Percentiles rank a stretch among this genome's conserved stretches.
Evolutionary conservation across 139 green algal species (phyloP).

Genomic region (Pleodorina starrii): DNA sequence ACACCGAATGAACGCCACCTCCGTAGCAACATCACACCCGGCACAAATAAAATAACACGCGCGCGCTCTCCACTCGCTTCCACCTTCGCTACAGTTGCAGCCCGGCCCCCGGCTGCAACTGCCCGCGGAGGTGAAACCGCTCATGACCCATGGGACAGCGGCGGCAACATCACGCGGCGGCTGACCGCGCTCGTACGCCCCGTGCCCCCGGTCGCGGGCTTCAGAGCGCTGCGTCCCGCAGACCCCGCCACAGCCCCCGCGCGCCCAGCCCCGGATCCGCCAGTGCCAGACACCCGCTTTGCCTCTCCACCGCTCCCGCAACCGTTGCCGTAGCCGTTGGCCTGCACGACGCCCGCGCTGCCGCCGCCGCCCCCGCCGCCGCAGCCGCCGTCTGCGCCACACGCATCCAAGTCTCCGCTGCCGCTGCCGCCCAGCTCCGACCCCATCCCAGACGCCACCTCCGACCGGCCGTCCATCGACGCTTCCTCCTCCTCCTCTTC

Average conservation of each 20-base stretch:
- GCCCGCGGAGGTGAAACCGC: no score
- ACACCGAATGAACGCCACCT: no score
- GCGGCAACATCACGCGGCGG: constrained; percentile 1
- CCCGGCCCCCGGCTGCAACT: no score
- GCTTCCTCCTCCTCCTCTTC: background rate
- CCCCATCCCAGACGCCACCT: background rate
- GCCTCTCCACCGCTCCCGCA: no score
- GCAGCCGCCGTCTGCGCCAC: background rate
- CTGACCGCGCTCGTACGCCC: background rate
- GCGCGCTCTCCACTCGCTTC: no score
- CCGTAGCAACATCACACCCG: no score
- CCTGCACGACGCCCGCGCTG: background rate
- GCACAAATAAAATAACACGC: no score
- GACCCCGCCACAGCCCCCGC: no score
- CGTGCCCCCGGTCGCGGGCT: background rate
- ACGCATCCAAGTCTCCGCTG: background rate
- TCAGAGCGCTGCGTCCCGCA: no score
- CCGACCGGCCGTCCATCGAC: background rate
- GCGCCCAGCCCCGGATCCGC: background rate
- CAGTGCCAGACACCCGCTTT: no score
- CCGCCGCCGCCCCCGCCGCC: background rate
- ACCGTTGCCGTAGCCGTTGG: no score
- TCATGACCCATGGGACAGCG: background rate
- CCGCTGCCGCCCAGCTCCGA: background rate
- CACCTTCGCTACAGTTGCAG: no score